phyloP scores from a whole-genome alignment of 345 rosid species.

The Murraya paniculata region DNA sequence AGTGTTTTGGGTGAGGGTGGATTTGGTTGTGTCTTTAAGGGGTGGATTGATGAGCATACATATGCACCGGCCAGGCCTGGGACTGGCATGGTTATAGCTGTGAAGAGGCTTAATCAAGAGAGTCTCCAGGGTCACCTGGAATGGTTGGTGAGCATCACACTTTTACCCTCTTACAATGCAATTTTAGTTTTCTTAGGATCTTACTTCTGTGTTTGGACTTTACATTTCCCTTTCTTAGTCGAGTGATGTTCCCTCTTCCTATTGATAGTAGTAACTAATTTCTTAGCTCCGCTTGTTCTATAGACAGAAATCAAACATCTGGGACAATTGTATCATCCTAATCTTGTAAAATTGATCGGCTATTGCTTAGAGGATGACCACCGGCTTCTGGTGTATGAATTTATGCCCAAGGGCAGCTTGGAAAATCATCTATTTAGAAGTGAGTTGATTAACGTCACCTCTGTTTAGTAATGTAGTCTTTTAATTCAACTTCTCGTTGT shows the following conservation, averaged over 20 bases:
- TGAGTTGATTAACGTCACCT: conserved; percentile 30
- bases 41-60: conserved; percentile 85
- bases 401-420: conserved; percentile 92
- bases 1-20: conserved; percentile 98
- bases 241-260: background rate
- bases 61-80: conserved; percentile 69
- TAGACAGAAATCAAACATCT: conserved; percentile 89
- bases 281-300: conserved; percentile 6
- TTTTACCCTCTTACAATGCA: background rate
- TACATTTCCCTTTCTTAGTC: background rate
- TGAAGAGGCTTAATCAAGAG: conserved; percentile 85
- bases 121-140: conserved; percentile 91
- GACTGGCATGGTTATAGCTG: conserved; percentile 82
- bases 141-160: conserved; percentile 76
- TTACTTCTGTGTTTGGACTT: background rate
- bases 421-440: conserved; percentile 87
- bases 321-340: conserved; percentile 79
- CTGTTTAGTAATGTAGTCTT: background rate
- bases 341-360: conserved; percentile 83
- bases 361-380: conserved; percentile 95
- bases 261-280: conserved; percentile 4
- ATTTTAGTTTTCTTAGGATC: background rate
- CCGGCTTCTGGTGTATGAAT: conserved; percentile 87
- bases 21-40: conserved; percentile 87
- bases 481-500: background rate